These are phyloP conservation scores for Hibiscus trionum DNA, from an alignment of 345 rosid genomes.

Conservation along the genomic window DNA sequence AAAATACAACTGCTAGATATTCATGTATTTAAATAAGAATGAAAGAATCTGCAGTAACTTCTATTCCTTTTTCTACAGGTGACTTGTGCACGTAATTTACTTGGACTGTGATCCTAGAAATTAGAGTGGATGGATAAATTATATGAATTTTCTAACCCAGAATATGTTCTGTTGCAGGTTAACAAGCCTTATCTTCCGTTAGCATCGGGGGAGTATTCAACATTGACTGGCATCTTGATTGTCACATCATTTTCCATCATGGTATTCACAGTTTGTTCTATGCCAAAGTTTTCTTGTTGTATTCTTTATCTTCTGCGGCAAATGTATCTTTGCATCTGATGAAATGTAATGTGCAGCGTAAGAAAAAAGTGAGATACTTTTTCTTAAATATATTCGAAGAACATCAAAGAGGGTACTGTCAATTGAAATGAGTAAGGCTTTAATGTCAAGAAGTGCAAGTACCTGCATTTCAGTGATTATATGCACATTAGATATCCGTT, in stretches of 20 bases:
- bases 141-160: neutral
- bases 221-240: slow-evolving; percentile 51
- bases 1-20: neutral
- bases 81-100: slow-evolving; percentile 1
- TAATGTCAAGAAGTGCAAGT: neutral
- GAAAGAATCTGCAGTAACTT: neutral
- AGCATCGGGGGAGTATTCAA: slow-evolving; percentile 89
- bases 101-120: neutral
- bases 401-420: neutral
- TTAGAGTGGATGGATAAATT: slow-evolving; percentile 17
- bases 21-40: neutral
- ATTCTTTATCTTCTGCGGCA: slow-evolving; percentile 56
- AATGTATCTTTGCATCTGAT: slow-evolving; percentile 14
- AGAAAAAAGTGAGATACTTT: neutral
- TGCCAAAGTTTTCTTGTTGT: neutral
- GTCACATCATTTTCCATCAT: slow-evolving; percentile 58
- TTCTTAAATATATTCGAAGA: neutral
- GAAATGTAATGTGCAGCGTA: neutral
- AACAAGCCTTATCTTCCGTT: slow-evolving; percentile 96
- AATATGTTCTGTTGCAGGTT: slow-evolving; percentile 41
- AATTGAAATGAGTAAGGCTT: neutral
- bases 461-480: neutral
- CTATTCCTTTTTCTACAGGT: neutral
- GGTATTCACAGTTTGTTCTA: slow-evolving; percentile 34
- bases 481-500: neutral